A percentile compares a stretch with the other conserved stretches of the same genome.
These are phyloP conservation scores for Arthrobotrys pseudoclavata DNA, from an alignment of 2,329 filamentous ascomycete genomes.

Conservation along the genomic window DNA sequence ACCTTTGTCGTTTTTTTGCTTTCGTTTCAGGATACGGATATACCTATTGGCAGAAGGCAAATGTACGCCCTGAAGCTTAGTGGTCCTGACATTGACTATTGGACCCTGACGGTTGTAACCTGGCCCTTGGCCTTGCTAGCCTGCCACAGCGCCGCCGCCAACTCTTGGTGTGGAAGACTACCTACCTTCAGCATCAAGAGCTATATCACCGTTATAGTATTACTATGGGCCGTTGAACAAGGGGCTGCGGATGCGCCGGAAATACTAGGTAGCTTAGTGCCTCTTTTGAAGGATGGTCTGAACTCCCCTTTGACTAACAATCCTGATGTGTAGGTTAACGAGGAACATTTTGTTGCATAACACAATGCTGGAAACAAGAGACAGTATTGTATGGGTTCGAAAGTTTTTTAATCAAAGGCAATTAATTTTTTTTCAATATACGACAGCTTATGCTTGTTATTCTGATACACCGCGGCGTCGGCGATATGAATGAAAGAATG, in stretches of 20 bases:
- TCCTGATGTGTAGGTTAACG: not conserved
- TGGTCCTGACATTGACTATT: not conserved
- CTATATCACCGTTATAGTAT: conserved; percentile 4
- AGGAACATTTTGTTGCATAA: conserved; percentile 25
- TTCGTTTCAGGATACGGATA: too few relatives aligned
- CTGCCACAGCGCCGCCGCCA: not conserved
- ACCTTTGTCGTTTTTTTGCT: too few relatives aligned
- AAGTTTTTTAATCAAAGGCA: not conserved
- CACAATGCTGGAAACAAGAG: conserved; percentile 17
- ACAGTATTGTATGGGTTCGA: not conserved
- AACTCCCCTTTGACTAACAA: not conserved
- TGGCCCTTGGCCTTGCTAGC: not conserved
- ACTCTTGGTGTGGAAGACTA: conserved; percentile 1
- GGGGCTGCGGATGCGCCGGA: not conserved
- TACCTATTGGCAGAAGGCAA: too few relatives aligned
- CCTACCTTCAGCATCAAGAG: conserved; percentile 9
- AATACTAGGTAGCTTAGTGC: not conserved
- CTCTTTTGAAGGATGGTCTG: not conserved
- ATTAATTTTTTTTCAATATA: not conserved
- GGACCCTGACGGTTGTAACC: not conserved
- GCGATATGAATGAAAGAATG: not conserved
- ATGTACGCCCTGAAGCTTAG: too few relatives aligned
- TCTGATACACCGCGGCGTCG: conserved; percentile 10
- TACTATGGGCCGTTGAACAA: not conserved
- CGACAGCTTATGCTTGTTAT: conserved; percentile 1